These are phyloP conservation scores for Yarrowia osloensis DNA, from an alignment of 805 yeast species.

Conservation along the genomic window DNA sequence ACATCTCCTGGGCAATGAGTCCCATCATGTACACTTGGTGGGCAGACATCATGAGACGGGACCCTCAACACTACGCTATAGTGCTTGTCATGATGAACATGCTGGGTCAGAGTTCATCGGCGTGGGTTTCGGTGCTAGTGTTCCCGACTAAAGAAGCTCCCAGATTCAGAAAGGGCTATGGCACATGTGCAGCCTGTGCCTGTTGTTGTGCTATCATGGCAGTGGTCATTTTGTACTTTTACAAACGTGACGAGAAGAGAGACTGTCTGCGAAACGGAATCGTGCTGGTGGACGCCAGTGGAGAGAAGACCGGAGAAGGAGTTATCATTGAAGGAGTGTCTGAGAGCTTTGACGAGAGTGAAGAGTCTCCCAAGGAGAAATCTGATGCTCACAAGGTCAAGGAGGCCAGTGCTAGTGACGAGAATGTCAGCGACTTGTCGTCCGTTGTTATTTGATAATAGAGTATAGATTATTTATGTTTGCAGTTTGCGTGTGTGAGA, in stretches of 20 bases:
- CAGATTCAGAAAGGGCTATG: conserved; percentile 38
- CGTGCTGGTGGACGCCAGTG: not conserved
- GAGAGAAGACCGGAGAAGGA: not conserved
- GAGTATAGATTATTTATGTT: no score
- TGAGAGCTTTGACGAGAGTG: not conserved
- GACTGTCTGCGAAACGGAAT: conserved; percentile 54
- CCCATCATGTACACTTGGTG: not conserved
- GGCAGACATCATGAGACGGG: conserved; percentile 45
- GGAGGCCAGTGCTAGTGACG: not conserved
- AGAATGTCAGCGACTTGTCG: not conserved
- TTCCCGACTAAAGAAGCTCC: conserved; percentile 43
- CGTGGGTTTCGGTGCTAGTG: conserved; percentile 52
- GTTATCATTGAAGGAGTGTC: not conserved
- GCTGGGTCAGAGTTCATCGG: conserved; percentile 55
- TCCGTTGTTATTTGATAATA: not conserved
- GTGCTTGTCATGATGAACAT: conserved; percentile 52
- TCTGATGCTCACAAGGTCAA: not conserved
- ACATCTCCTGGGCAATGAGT: not conserved
- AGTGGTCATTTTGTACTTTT: conserved; percentile 53
- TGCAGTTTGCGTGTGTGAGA: no score
- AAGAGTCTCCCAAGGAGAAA: not conserved
- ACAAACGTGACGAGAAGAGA: conserved; percentile 54
- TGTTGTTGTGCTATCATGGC: conserved; percentile 25
- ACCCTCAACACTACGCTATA: conserved; percentile 53
- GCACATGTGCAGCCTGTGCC: conserved; percentile 35